phyloP scores from a whole-genome alignment of 495 filamentous ascomycete genomes.

The Alectoria sarmentosa region DNA sequence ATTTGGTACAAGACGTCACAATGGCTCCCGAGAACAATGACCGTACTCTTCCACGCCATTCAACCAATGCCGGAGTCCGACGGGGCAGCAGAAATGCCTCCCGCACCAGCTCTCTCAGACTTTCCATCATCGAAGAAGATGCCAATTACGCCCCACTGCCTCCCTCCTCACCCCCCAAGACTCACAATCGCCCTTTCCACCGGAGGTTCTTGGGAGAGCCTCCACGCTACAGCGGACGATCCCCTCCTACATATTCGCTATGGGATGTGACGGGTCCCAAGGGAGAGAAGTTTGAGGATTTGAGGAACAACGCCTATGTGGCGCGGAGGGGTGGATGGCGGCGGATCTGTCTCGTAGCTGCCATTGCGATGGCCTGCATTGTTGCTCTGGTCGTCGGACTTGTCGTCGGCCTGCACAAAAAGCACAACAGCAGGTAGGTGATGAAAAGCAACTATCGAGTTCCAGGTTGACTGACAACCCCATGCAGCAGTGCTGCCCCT shows the following conservation, averaged over 20 bases:
- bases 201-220: slow-evolving; percentile 26
- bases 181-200: slow-evolving; percentile 25
- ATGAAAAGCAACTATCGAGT: neutral
- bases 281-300: slow-evolving; percentile 27
- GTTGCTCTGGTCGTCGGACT: slow-evolving; percentile 40
- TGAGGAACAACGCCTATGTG: slow-evolving; percentile 27
- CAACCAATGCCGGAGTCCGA: slow-evolving; percentile 11
- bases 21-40: slow-evolving; percentile 2
- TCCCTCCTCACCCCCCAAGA: neutral
- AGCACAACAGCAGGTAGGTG: slow-evolving; percentile 19
- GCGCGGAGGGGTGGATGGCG: slow-evolving; percentile 38
- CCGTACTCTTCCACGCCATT: slow-evolving; percentile 17
- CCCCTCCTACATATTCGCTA: slow-evolving; percentile 23
- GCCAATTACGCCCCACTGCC: slow-evolving; percentile 13
- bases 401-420: slow-evolving; percentile 37
- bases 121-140: slow-evolving; percentile 29
- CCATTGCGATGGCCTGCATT: slow-evolving; percentile 31
- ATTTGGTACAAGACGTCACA: neutral
- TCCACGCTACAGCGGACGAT: slow-evolving; percentile 21
- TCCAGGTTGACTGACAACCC: neutral
- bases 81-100: slow-evolving; percentile 3
- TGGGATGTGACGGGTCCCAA: slow-evolving; percentile 27
- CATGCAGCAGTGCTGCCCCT: slow-evolving; percentile 8
- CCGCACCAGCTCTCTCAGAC: slow-evolving; percentile 20
- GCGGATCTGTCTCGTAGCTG: slow-evolving; percentile 27